Conservation (phyloP, 2,329 filamentous ascomycete species). For the Diaporthe vexans region DNA sequence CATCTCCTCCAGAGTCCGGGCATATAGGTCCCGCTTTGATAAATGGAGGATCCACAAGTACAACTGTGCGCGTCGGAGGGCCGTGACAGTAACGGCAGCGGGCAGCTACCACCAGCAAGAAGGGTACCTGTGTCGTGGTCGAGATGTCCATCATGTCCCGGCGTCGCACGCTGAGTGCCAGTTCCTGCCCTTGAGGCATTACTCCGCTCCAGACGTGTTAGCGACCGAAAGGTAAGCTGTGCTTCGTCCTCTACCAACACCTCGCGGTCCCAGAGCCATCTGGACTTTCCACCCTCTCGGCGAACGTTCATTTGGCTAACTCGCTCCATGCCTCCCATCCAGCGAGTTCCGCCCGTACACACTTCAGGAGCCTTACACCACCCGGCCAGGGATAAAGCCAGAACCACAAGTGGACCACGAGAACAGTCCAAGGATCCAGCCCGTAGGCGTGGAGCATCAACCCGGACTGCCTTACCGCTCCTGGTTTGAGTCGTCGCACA, state of each 20-base stretch:
- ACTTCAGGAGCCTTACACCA: neutral
- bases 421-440: neutral
- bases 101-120: slow-evolving; percentile 1
- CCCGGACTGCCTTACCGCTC: neutral
- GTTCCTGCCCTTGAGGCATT: slow-evolving; percentile 18
- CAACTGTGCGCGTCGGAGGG: slow-evolving; percentile 46
- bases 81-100: slow-evolving; percentile 20
- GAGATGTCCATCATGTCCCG: neutral
- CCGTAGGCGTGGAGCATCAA: neutral
- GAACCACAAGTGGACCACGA: slow-evolving; percentile 19
- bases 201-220: slow-evolving; percentile 26
- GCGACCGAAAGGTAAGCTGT: slow-evolving; percentile 13
- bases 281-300: no score
- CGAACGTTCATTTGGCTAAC: neutral
- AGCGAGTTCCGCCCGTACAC: slow-evolving; percentile 10
- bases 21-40: slow-evolving; percentile 63
- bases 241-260: neutral
- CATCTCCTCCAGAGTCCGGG: slow-evolving; percentile 53
- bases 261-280: no score
- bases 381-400: slow-evolving; percentile 8
- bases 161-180: slow-evolving; percentile 10
- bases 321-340: neutral
- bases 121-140: neutral
- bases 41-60: slow-evolving; percentile 64
- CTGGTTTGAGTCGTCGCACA: neutral